phyloP scores from a whole-genome alignment of 176 grass and related monocot genomes.

The Musa troglodytarum region DNA sequence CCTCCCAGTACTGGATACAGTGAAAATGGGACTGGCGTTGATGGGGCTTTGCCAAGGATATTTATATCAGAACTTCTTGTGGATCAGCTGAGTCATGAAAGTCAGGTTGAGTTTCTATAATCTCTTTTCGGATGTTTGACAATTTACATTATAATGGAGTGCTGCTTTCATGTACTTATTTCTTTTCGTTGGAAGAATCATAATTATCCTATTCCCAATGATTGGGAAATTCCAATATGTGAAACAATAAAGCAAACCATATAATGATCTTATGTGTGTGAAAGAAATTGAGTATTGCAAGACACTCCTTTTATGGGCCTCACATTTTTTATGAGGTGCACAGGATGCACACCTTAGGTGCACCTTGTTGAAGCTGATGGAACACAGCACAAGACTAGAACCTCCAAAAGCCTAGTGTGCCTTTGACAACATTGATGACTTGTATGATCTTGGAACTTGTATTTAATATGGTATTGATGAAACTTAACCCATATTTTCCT shows the following conservation, averaged over 20 bases:
- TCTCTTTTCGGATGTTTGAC: not conserved
- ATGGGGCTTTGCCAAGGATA: slow-evolving; percentile 83
- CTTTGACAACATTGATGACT: not conserved
- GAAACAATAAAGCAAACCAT: no score
- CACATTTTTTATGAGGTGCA: slow-evolving; percentile 3
- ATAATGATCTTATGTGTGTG: no score
- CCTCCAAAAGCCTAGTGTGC: not conserved
- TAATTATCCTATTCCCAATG: no score
- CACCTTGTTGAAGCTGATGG: no score
- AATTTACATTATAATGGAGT: slow-evolving; percentile 11
- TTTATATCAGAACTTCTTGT: slow-evolving; percentile 97
- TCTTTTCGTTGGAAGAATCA: not conserved
- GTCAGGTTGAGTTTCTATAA: slow-evolving; percentile 41
- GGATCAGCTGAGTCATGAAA: slow-evolving; percentile 65
- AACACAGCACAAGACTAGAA: no score
- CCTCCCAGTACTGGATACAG: slow-evolving; percentile 40
- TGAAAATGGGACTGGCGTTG: slow-evolving; percentile 41
- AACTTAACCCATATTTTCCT: no score
- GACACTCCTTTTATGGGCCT: not conserved
- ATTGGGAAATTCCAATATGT: no score
- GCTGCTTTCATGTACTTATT: not conserved
- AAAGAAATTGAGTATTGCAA: no score
- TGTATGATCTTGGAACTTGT: no score
- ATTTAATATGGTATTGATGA: no score
- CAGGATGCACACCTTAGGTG: not conserved